A percentile compares a stretch with the other conserved stretches of the same genome.
Evolutionary conservation across 306 rosid genomes (phyloP).

Genomic region (Medicago lupulina): DNA sequence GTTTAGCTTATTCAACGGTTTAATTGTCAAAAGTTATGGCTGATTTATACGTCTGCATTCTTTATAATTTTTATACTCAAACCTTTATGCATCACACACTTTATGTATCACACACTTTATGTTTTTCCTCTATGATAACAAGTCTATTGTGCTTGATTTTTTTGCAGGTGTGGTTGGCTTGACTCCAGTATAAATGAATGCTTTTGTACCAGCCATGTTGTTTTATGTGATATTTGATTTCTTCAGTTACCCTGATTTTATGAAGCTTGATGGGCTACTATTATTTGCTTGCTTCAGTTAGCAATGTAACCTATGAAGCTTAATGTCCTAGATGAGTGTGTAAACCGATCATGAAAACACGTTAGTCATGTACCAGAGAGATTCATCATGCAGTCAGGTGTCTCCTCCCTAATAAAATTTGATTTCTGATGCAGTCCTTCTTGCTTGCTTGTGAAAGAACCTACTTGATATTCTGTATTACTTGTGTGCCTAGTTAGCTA

Average conservation of each 20-base stretch:
- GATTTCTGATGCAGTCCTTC: constrained; percentile 29
- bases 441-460: constrained; percentile 33
- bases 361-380: constrained; percentile 1
- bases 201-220: constrained; percentile 36
- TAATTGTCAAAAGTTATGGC: constrained; percentile 6
- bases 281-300: constrained; percentile 26
- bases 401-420: constrained; percentile 39
- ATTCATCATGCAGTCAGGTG: constrained; percentile 11
- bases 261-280: constrained; percentile 29
- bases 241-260: constrained; percentile 30
- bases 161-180: constrained; percentile 83
- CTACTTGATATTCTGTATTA: constrained; percentile 10
- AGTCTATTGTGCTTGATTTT: constrained; percentile 26
- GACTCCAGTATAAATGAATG: constrained; percentile 61
- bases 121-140: constrained; percentile 17
- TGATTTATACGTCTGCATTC: constrained; percentile 34
- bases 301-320: constrained; percentile 41
- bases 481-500: background rate
- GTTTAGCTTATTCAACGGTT: background rate
- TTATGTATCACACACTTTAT: constrained; percentile 4
- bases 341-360: constrained; percentile 21
- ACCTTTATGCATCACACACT: background rate
- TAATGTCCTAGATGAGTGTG: constrained; percentile 37
- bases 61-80: constrained; percentile 17
- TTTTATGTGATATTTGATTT: constrained; percentile 31